Evolutionary conservation across 208 protist species (phyloP).

Genomic region (Trypanosoma lewisi): DNA sequence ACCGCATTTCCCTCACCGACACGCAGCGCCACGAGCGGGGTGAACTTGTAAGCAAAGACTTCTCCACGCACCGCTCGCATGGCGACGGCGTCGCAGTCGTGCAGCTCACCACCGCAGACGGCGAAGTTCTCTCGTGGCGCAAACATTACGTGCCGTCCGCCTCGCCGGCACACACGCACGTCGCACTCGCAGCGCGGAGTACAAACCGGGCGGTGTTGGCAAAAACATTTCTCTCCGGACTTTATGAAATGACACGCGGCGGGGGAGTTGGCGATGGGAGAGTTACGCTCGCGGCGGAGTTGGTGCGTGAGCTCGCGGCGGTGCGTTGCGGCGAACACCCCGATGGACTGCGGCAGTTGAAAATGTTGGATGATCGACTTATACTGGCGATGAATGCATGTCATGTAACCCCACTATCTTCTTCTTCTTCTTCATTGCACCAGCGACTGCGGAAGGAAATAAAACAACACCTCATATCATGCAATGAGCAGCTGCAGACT

Average conservation of each 20-base stretch:
- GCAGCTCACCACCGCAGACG: constrained; percentile 42
- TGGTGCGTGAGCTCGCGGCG: constrained; percentile 66
- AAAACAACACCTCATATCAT: constrained; percentile 21
- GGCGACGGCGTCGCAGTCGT: constrained; percentile 37
- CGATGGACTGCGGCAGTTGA: constrained; percentile 37
- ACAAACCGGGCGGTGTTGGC: constrained; percentile 75
- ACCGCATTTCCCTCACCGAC: constrained; percentile 69
- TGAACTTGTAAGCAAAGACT: constrained; percentile 53
- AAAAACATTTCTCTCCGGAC: constrained; percentile 71
- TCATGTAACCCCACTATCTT: constrained; percentile 37
- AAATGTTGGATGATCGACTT: constrained; percentile 68
- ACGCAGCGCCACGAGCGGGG: constrained; percentile 84
- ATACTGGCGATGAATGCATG: constrained; percentile 72
- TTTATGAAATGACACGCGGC: constrained; percentile 47
- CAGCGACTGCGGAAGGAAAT: constrained; percentile 18
- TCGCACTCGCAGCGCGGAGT: constrained; percentile 19
- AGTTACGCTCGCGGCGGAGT: constrained; percentile 53
- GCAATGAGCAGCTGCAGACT: constrained; percentile 39
- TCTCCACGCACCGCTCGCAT: constrained; percentile 57
- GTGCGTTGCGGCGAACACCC: constrained; percentile 69
- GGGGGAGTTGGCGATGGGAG: constrained; percentile 4
- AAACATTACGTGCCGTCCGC: constrained; percentile 28
- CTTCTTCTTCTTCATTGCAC: constrained; percentile 31
- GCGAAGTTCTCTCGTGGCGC: constrained; percentile 65
- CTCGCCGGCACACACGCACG: constrained; percentile 21